Conservation (phyloP, 139 green algal species). For the Closterium sp. region DNA sequence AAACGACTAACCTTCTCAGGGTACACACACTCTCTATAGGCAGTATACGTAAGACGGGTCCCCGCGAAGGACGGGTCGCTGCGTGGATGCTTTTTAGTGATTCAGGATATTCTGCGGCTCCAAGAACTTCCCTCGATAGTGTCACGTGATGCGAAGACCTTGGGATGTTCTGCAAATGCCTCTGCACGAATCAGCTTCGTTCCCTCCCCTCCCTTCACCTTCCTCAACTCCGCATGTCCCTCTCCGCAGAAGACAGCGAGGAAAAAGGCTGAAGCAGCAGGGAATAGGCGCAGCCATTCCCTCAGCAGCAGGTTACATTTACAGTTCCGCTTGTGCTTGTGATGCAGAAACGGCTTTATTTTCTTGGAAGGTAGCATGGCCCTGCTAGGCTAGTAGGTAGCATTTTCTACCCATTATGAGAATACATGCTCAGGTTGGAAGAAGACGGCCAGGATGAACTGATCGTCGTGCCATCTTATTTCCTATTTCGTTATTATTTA, state of each 20-base stretch:
- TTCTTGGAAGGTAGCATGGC: not conserved
- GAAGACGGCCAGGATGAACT: not conserved
- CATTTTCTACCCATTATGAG: not conserved
- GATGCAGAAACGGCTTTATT: not conserved
- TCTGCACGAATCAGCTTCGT: not conserved
- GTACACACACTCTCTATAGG: too few species aligned
- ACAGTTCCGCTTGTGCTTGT: not conserved
- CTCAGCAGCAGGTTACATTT: too few species aligned
- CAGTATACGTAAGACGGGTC: too few species aligned
- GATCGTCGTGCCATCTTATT: not conserved
- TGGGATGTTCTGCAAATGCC: not conserved
- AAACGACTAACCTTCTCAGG: too few species aligned
- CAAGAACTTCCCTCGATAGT: not conserved
- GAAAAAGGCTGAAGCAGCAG: not conserved
- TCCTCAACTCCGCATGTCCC: not conserved
- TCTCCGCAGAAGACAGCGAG: not conserved
- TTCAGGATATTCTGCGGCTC: not conserved
- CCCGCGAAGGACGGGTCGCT: too few species aligned
- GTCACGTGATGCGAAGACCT: not conserved
- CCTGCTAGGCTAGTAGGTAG: not conserved
- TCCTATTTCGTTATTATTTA: not conserved
- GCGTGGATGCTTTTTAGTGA: not conserved
- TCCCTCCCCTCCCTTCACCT: not conserved
- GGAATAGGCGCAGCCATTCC: not conserved
- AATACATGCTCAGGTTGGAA: not conserved